phyloP scores from a whole-genome alignment of 2,329 filamentous ascomycete genomes.

The Akanthomyces muscarius region DNA sequence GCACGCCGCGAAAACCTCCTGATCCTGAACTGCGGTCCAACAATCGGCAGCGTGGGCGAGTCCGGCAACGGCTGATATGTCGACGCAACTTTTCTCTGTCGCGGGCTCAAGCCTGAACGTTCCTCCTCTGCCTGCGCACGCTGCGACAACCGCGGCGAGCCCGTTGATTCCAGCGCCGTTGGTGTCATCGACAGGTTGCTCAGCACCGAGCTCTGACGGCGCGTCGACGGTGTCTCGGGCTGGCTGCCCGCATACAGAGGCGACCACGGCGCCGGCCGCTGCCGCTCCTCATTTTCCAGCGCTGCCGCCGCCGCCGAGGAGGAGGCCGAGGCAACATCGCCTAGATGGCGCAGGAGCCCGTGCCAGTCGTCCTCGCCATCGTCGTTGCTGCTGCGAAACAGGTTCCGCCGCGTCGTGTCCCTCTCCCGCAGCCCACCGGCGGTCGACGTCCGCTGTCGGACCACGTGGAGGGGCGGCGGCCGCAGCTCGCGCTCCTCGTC shows the following conservation, averaged over 20 bases:
- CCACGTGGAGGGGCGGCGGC: not conserved
- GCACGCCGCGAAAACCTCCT: not conserved
- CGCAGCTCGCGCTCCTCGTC: conserved; percentile 11
- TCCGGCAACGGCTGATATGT: conserved; percentile 9
- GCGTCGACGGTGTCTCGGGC: not conserved
- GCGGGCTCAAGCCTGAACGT: not conserved
- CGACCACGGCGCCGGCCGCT: not conserved
- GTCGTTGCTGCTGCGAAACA: conserved; percentile 3
- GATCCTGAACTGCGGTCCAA: not conserved
- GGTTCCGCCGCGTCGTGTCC: conserved; percentile 11
- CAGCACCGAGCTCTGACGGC: not conserved
- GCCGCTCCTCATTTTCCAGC: not conserved
- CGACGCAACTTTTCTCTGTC: not conserved
- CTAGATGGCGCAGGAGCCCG: conserved; percentile 3
- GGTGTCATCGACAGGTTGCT: not conserved
- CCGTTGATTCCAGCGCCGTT: not conserved
- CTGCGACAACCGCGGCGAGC: not conserved
- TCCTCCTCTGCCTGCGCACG: not conserved
- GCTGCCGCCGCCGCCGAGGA: not conserved
- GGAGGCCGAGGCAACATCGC: not conserved
- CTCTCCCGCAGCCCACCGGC: conserved; percentile 1
- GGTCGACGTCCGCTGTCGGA: not conserved
- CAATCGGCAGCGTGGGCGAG: conserved; percentile 11
- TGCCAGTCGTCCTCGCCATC: not conserved
- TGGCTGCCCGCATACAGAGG: not conserved